Conservation (phyloP, 805 yeast species). For the Candida multigemmis region DNA sequence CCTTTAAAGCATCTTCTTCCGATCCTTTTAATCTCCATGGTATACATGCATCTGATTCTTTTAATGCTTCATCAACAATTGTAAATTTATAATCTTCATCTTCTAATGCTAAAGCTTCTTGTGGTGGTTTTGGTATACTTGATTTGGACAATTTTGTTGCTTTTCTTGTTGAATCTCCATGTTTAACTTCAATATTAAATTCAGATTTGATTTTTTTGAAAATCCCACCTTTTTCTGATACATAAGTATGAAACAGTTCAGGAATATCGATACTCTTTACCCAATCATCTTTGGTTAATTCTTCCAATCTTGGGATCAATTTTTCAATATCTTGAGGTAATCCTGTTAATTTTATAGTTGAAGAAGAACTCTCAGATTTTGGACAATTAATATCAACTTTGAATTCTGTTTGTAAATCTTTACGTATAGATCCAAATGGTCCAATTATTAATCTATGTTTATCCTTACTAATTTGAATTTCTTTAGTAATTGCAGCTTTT, state of each 20-base stretch:
- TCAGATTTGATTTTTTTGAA: conserved; percentile 45
- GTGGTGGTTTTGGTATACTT: conserved; percentile 38
- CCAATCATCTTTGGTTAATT: conserved; percentile 54
- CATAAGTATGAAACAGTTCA: conserved; percentile 44
- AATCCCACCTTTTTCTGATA: conserved; percentile 60
- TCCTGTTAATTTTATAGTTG: conserved; percentile 51
- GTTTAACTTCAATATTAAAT: conserved; percentile 48
- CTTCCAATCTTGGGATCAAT: conserved; percentile 53
- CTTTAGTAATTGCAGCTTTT: conserved; percentile 49
- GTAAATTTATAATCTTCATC: conserved; percentile 39
- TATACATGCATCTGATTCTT: conserved; percentile 23
- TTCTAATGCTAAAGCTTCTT: conserved; percentile 32
- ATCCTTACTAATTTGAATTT: conserved; percentile 53
- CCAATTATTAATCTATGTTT: conserved; percentile 77
- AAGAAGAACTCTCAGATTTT: conserved; percentile 40
- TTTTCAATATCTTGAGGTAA: conserved; percentile 54
- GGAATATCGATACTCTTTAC: conserved; percentile 51
- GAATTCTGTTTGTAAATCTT: conserved; percentile 61
- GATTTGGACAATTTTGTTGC: conserved; percentile 43
- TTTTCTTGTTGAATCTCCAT: conserved; percentile 40
- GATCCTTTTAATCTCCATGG: conserved; percentile 65
- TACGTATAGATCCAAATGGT: conserved; percentile 68
- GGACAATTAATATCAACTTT: conserved; percentile 63
- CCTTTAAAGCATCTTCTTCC: conserved; percentile 40
- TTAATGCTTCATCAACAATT: conserved; percentile 15